Base-by-base conservation (phyloP, 805 yeast species). In the Pichia cabralensis region DNA sequence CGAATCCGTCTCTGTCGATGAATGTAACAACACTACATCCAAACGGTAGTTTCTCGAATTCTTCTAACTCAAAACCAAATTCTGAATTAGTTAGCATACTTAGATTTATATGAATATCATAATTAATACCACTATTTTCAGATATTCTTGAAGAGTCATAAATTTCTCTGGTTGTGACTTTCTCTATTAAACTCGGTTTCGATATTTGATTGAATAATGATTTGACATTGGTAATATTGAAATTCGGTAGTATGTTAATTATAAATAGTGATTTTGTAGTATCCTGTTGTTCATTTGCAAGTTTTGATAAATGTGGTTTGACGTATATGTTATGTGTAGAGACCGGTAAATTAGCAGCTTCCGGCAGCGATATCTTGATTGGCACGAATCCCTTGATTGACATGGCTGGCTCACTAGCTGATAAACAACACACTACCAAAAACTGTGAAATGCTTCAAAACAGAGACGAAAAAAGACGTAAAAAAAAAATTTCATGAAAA, bases 1-100 rank as follows among this genome's bases (percentile, higher is more conserved):
- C 66, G 39, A 76, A 61, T 22, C 83, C 70, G 3, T 78, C 55
- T 48, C 74, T 74, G 56, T 85, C 96, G 6, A 86, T 70, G 50
- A 85, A 76, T 20, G 76, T 74, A 28, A 84, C 66, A 7, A 84
- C 61, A 0, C 83, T 89, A 42, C 88, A 76, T 39, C 80, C 76
- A 47, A 75, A 72, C 28, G 94, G 94, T 26, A 80, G 61, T 44
- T 65, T 74, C 11, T 33, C 36, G 36, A 67, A 46, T 3, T 57
- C 55, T 13, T 50, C 46, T 10, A 49, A 50, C 10, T 66, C 58
- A 49, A 16, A 18, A 2, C 52, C 48, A 36, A 52, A 44, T 28
- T 53, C 60, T 36, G 76, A 80, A 11, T 78, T 70, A 0, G 86
- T 76, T 35, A 80, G 60, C 38, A 65, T 64, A 1, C 77, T 64